Conservation (phyloP, 2,329 filamentous ascomycete genomes). For the Ceratocystis alfenasii region DNA sequence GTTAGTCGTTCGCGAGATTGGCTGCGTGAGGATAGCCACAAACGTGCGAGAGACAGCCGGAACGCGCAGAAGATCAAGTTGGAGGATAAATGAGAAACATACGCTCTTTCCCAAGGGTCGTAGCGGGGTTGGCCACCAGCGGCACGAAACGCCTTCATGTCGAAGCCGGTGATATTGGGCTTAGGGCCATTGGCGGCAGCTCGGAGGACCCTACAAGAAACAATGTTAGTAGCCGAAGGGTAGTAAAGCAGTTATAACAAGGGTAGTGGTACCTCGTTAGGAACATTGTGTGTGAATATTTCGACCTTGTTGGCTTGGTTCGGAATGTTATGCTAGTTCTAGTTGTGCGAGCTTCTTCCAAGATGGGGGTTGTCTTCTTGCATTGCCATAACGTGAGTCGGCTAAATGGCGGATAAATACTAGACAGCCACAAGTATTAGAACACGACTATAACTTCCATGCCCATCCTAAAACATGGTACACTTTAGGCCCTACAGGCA, state of each 20-base stretch:
- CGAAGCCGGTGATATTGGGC: constrained; percentile 85
- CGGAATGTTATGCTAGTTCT: not conserved
- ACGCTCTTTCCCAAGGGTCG: constrained; percentile 57
- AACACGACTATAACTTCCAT: not conserved
- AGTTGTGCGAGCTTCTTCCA: not conserved
- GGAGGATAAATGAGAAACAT: constrained; percentile 29
- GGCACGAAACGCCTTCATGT: constrained; percentile 66
- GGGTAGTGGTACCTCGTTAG: not conserved
- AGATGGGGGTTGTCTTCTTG: not conserved
- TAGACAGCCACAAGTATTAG: not conserved
- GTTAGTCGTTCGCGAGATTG: not conserved
- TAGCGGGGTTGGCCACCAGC: constrained; percentile 52
- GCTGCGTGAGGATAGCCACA: constrained; percentile 15
- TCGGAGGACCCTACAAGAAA: constrained; percentile 35
- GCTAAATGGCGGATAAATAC: not conserved
- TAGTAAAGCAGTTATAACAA: not conserved
- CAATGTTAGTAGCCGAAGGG: not conserved
- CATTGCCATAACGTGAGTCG: not conserved
- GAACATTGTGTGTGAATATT: constrained; percentile 1
- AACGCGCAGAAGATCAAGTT: not conserved
- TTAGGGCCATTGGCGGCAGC: constrained; percentile 41
- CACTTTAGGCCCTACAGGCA: not conserved
- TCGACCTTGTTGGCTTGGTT: not conserved
- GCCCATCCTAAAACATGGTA: not conserved
- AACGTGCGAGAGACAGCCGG: not conserved